Percentiles rank a stretch among this genome's conserved stretches.
Evolutionary conservation across 176 grass and related monocot genomes (phyloP).

Genomic region (Lolium multiflorum): DNA sequence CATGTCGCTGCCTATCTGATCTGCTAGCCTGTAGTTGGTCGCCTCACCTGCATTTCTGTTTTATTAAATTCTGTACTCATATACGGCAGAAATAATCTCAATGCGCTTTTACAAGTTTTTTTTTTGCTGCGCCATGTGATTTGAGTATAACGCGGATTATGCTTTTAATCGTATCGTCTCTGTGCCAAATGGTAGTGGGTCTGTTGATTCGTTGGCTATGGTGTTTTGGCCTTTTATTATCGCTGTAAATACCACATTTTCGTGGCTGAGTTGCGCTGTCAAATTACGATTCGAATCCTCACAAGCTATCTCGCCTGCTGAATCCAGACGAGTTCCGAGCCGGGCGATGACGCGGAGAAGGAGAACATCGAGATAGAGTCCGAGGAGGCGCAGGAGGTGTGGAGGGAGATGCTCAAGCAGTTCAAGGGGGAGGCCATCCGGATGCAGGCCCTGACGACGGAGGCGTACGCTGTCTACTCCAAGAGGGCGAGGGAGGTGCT

Average conservation of each 20-base stretch:
- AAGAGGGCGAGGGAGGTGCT: constrained; percentile 70
- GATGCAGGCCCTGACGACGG: constrained; percentile 51
- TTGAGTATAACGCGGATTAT: not conserved
- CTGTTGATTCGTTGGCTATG: not conserved
- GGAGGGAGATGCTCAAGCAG: constrained; percentile 68
- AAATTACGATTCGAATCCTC: not conserved
- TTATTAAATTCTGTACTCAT: not conserved
- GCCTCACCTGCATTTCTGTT: not conserved
- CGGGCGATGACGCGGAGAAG: constrained; percentile 29
- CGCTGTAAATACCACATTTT: not conserved
- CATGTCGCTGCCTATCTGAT: not conserved
- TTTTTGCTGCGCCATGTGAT: not conserved
- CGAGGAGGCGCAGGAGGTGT: constrained; percentile 63
- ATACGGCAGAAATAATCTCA: not conserved
- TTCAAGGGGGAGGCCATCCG: constrained; percentile 76
- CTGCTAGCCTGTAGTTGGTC: not conserved
- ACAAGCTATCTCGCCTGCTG: not conserved
- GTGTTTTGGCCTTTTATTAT: no score
- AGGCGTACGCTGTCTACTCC: constrained; percentile 74
- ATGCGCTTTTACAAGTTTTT: not conserved
- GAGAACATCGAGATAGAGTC: constrained; percentile 46
- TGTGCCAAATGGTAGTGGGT: not conserved
- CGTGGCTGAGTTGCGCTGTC: not conserved
- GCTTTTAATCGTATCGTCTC: not conserved
- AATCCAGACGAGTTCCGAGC: constrained; percentile 35